These are phyloP conservation scores for Onygenales sp. DNA, from an alignment of 2,329 filamentous ascomycete species.

Conservation along the genomic window DNA sequence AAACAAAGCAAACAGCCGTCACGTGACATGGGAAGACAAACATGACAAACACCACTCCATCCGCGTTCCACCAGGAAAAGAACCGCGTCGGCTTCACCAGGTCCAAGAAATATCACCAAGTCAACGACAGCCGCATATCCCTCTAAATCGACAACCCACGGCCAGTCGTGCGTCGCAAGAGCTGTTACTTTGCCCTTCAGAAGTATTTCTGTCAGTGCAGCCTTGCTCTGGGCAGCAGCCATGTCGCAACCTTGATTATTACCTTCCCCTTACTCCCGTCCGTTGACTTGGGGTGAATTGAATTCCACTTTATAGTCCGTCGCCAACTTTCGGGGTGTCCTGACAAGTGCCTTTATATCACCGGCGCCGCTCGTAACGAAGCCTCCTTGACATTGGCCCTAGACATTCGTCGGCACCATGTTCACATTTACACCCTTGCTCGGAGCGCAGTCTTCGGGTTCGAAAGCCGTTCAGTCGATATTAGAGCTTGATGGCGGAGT, in stretches of 20 bases:
- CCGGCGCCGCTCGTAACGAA: background rate
- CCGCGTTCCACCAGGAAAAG: background rate
- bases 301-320: background rate
- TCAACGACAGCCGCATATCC: background rate
- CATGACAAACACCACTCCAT: too few species aligned
- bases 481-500: constrained; percentile 93
- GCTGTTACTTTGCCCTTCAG: background rate
- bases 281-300: background rate
- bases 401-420: constrained; percentile 47
- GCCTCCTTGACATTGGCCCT: background rate
- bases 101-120: background rate
- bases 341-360: background rate
- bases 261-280: too few species aligned
- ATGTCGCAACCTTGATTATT: background rate
- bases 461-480: constrained; percentile 84
- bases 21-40: too few species aligned
- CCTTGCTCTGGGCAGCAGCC: background rate
- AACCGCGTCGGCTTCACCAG: background rate
- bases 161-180: background rate
- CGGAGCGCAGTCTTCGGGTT: constrained; percentile 72
- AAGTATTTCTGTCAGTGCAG: background rate
- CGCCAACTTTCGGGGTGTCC: background rate
- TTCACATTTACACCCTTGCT: constrained; percentile 92
- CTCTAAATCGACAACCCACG: background rate
- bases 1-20: background rate